Percentiles rank a stretch among this genome's conserved stretches.
These are phyloP conservation scores for Cutaneotrichosporon curvatum DNA, from an alignment of 1,284 basidiomycete genomes.

Conservation along the genomic window DNA sequence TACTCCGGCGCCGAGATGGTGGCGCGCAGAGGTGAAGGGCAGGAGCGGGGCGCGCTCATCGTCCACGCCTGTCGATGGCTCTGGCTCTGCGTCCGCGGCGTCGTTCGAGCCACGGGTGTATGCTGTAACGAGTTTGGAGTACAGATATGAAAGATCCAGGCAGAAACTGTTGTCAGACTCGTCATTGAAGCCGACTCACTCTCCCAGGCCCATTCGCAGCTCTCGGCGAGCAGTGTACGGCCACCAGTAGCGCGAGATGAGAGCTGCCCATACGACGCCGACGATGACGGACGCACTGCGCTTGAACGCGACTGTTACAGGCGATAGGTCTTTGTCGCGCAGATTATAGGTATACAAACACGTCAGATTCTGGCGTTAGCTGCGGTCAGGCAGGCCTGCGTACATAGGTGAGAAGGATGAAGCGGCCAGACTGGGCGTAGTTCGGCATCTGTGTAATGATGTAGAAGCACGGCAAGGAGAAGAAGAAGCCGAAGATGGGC, in stretches of 20 bases:
- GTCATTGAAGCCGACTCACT: conserved; percentile 52
- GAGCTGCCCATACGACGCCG: conserved; percentile 80
- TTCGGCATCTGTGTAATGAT: conserved; percentile 68
- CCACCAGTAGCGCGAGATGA: conserved; percentile 89
- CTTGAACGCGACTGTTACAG: conserved; percentile 64
- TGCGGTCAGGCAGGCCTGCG: conserved; percentile 5
- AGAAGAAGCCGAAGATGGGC: conserved; percentile 77
- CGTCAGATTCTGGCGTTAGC: conserved; percentile 67
- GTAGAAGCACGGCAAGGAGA: conserved; percentile 90
- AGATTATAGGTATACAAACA: conserved; percentile 86
- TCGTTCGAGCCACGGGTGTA: conserved; percentile 28
- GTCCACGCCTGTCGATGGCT: background rate
- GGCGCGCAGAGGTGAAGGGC: conserved; percentile 12
- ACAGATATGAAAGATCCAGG: conserved; percentile 46
- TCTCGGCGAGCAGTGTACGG: conserved; percentile 86
- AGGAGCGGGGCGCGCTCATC: conserved; percentile 11
- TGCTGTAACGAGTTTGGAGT: conserved; percentile 43
- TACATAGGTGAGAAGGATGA: conserved; percentile 64
- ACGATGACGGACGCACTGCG: conserved; percentile 74
- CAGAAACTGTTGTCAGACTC: conserved; percentile 34
- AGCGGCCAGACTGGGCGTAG: conserved; percentile 72
- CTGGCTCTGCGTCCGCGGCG: background rate
- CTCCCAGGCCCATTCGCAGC: conserved; percentile 72
- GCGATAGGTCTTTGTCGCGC: conserved; percentile 61
- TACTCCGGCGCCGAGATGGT: conserved; percentile 47